These are phyloP conservation scores for Penicillium longicatenatum DNA, from an alignment of 495 filamentous ascomycete species.

Conservation along the genomic window DNA sequence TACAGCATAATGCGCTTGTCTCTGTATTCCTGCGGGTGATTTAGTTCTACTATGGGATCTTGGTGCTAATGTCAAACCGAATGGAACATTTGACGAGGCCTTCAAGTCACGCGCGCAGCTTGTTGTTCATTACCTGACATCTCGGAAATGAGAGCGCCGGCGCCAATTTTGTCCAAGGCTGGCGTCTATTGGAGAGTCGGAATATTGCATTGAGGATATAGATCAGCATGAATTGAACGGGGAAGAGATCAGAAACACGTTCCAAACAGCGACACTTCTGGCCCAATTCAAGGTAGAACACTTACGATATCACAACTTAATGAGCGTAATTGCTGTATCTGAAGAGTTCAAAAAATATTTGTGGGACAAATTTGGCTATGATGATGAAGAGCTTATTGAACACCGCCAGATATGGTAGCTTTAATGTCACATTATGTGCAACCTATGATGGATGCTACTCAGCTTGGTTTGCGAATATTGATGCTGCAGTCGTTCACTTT, in stretches of 20 bases:
- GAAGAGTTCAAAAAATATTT: constrained; percentile 1
- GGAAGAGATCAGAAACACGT: constrained; percentile 30
- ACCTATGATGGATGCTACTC: too few species aligned
- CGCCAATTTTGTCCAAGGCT: constrained; percentile 31
- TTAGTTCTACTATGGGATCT: constrained; percentile 55
- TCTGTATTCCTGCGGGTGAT: constrained; percentile 56
- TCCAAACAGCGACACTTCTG: constrained; percentile 5
- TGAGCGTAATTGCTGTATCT: neutral
- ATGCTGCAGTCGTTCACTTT: too few species aligned
- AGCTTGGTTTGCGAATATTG: too few species aligned
- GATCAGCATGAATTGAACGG: constrained; percentile 36
- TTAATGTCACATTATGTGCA: too few species aligned
- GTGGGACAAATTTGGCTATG: constrained; percentile 2
- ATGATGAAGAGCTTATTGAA: constrained; percentile 1
- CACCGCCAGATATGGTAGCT: neutral
- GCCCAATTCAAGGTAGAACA: neutral
- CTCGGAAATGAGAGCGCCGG: constrained; percentile 15
- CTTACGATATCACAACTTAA: too few species aligned
- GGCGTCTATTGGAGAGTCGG: constrained; percentile 8
- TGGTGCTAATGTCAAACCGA: constrained; percentile 41
- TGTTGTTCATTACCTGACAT: constrained; percentile 36
- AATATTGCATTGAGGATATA: constrained; percentile 10
- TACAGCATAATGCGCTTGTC: constrained; percentile 53
- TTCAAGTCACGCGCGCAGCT: constrained; percentile 55
- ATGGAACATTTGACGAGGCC: constrained; percentile 49